Base-by-base conservation (phyloP, 192 early-diverging fungal species). In the Umbelopsis ramanniana region DNA sequence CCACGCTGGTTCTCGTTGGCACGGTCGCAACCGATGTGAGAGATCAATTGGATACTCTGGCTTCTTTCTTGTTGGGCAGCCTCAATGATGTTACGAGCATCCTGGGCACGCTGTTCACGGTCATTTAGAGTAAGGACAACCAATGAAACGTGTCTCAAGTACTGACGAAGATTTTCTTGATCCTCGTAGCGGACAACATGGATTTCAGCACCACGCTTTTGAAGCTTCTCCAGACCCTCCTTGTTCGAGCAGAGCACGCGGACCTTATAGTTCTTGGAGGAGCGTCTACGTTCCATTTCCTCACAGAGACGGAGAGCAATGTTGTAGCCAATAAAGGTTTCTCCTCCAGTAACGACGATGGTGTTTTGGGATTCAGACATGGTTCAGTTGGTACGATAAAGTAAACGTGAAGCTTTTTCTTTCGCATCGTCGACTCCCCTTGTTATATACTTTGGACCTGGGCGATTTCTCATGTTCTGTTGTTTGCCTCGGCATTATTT, bases 101-200 rank as follows among this genome's bases (percentile, higher is more conserved):
- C 57, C 35, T 37, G 33, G 57, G 14, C 10, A 0, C 57, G 57
- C 35, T 63, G 57, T 3, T 63, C 57, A 37, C 57, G 57, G 29
- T 35, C 14, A 35, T 63, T 63, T 15, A 63, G 17, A 15, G 57
- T 63, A 19, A 63, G 26, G 33, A 29, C 24, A 7, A 63, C 57
- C 57, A 63, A 35, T 3, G 26, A 29, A 63, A 63, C 57, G 15
- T 63, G 57, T 63, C 57, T 63, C 57, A 63, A 63, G 33, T 37
- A 15, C 7, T 63, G 57, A 33, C 57, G 33, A 63, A 63, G 26
- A 15, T 37, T 63, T 63, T 37, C 57, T 37, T 29, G 57, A 19
- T 63, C 57, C 57, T 63, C 57, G 19, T 63, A 63, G 24, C 57
- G 57, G 57, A 63, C 57, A 38, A 63, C 57, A 63, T 63, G 57